Base-by-base conservation (phyloP, 257 asterid genomes). In the Solanum commersonii region DNA sequence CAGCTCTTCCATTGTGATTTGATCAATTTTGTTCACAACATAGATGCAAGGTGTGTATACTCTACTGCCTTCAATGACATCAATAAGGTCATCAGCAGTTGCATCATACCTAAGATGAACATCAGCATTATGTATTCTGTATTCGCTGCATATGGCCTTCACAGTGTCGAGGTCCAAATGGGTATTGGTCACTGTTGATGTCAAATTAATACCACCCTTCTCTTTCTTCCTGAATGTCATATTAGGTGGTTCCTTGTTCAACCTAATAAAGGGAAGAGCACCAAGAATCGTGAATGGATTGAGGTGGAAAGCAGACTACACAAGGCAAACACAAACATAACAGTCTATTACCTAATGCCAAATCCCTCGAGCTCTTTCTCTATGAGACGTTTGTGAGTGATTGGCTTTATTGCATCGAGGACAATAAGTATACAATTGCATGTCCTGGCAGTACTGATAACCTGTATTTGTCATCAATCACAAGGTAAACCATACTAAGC, bases 331-430 rank as follows among this genome's bases (percentile, higher is more conserved):
- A 6, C 22, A 37, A 27, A 70, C 29, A 27, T 33, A 44, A 63
- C 74, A 46, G 67, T 72, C 78, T 27, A 65, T 88, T 94, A 97
- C 99, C 99, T 96, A 83, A 97, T 97, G 74, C 99, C 99, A 91
- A 97, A 97, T 83, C 99, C 99, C 92, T 97, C 99, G 11, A 96
- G 98, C 93, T 97, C 99, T 88, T 97, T 97, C 93, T 97, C 99
- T 88, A 96, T 97, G 44, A 96, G 92, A 16, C 98, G 98, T 90
- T 97, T 97, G 91, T 97, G 99, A 90, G 99, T 97, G 83, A 96
- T 96, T 63, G 99, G 99, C 89, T 97, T 97, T 89, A 96, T 96
- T n/a, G 99, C 99, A 91, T 97, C 99, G 84, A 97, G 93, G 81
- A 97, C 99, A 87, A 97, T 97, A 83, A 97, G 94, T 91, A 97